These are phyloP conservation scores for Hortiboletus flavorubellus DNA, from an alignment of 768 basidiomycete genomes.

Conservation along the genomic window DNA sequence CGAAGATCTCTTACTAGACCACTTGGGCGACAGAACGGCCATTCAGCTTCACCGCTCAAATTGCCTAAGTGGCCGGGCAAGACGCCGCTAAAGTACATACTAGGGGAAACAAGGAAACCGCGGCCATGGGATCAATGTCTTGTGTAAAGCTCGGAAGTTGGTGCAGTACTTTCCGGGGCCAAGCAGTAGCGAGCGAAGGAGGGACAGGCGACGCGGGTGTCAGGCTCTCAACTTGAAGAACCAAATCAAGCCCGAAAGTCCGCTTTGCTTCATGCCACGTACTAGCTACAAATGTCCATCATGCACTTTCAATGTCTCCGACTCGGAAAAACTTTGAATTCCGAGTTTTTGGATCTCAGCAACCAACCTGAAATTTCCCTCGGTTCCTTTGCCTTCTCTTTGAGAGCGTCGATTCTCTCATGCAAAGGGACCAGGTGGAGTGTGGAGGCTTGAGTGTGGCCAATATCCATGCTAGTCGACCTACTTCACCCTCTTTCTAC, in stretches of 20 bases:
- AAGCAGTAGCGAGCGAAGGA: not conserved
- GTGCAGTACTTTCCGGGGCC: not conserved
- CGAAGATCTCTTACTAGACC: conserved; percentile 8
- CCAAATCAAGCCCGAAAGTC: not conserved
- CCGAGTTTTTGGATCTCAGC: too few species aligned
- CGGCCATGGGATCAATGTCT: not conserved
- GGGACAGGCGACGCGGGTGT: not conserved
- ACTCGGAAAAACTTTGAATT: too few species aligned
- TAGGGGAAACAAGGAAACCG: not conserved
- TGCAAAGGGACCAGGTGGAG: too few species aligned
- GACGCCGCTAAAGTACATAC: conserved; percentile 7
- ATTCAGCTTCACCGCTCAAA: not conserved
- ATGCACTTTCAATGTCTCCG: too few species aligned
- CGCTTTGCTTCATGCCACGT: not conserved
- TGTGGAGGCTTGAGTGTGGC: too few species aligned
- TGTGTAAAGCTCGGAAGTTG: not conserved
- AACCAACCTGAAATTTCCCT: too few species aligned
- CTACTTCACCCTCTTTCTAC: too few species aligned
- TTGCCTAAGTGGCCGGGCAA: not conserved
- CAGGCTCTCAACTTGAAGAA: too few species aligned
- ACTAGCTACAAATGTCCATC: too few species aligned
- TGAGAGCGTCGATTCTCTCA: too few species aligned
- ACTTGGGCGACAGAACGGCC: conserved; percentile 3
- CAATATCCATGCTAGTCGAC: too few species aligned
- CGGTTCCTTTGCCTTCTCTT: too few species aligned